Evolutionary conservation across 202 grass and related monocot genomes (phyloP).

Genomic region (Elaeis oleifera): DNA sequence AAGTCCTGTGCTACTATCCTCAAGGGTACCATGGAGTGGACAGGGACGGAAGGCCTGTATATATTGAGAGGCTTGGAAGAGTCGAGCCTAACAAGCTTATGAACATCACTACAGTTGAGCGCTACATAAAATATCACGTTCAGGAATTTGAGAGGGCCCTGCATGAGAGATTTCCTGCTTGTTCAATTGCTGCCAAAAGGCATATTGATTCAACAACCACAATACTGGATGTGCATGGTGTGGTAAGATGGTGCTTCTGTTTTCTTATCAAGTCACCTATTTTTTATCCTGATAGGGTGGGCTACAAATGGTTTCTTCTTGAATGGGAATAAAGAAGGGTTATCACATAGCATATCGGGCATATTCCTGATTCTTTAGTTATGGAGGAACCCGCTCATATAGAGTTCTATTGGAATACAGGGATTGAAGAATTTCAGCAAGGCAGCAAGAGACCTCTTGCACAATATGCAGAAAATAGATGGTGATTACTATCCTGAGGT

Average conservation of each 20-base stretch:
- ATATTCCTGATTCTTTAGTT: too few species aligned
- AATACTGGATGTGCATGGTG: conserved; percentile 14
- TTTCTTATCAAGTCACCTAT: neutral
- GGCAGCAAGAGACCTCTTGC: conserved; percentile 76
- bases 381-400: too few species aligned
- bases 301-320: neutral
- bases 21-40: conserved; percentile 19
- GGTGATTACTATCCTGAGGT: conserved; percentile 98
- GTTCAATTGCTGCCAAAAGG: conserved; percentile 15
- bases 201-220: conserved; percentile 11
- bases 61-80: conserved; percentile 13
- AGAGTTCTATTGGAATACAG: conserved; percentile 19
- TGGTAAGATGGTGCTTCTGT: conserved; percentile 2
- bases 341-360: too few species aligned
- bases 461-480: conserved; percentile 96
- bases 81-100: conserved; percentile 22
- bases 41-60: conserved; percentile 17
- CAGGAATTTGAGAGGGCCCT: conserved; percentile 18
- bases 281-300: neutral
- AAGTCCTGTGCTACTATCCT: conserved; percentile 1
- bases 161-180: conserved; percentile 17
- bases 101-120: conserved; percentile 10
- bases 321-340: neutral
- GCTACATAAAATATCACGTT: conserved; percentile 18
- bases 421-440: conserved; percentile 97